Percentiles rank a stretch among this genome's conserved stretches.
Evolutionary conservation across 441 rosid genomes (phyloP).

Genomic region (Gossypium aridum): DNA sequence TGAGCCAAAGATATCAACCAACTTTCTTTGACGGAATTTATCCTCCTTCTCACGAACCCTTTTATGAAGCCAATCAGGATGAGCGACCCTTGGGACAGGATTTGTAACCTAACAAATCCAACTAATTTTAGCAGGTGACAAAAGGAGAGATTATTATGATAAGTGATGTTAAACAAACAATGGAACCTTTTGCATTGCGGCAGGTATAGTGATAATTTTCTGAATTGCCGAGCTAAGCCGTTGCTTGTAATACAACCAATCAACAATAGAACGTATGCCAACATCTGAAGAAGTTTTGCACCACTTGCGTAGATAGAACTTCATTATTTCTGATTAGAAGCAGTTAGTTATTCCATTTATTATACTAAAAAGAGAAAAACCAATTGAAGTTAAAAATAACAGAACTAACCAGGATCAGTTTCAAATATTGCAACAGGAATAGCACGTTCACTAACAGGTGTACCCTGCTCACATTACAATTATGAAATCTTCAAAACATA

Average conservation of each 20-base stretch:
- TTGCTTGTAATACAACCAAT: constrained; percentile 96
- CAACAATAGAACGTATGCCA: constrained; percentile 79
- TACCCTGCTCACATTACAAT: constrained; percentile 57
- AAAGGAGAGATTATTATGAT: constrained; percentile 12
- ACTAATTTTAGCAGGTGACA: constrained; percentile 21
- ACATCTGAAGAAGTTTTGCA: constrained; percentile 76
- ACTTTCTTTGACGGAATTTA: constrained; percentile 80
- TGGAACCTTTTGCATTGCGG: constrained; percentile 98
- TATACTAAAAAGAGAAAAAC: constrained; percentile 13
- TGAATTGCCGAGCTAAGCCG: constrained; percentile 93
- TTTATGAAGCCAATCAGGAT: constrained; percentile 98
- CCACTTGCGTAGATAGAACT: constrained; percentile 82
- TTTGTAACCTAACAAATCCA: constrained; percentile 61
- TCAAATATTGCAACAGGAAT: constrained; percentile 98
- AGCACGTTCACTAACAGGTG: constrained; percentile 99
- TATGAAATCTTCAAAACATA: constrained; percentile 13
- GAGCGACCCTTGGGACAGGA: constrained; percentile 97
- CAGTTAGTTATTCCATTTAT: constrained; percentile 18
- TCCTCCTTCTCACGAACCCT: constrained; percentile 95
- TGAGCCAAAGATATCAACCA: constrained; percentile 60
- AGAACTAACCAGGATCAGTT: constrained; percentile 59
- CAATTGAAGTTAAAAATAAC: constrained; percentile 6
- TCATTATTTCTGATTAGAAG: constrained; percentile 60
- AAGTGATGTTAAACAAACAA: constrained; percentile 17
- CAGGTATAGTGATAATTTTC: constrained; percentile 94